Evolutionary conservation across 768 basidiomycete genomes (phyloP).

Genomic region (Leccinum ochraceum): DNA sequence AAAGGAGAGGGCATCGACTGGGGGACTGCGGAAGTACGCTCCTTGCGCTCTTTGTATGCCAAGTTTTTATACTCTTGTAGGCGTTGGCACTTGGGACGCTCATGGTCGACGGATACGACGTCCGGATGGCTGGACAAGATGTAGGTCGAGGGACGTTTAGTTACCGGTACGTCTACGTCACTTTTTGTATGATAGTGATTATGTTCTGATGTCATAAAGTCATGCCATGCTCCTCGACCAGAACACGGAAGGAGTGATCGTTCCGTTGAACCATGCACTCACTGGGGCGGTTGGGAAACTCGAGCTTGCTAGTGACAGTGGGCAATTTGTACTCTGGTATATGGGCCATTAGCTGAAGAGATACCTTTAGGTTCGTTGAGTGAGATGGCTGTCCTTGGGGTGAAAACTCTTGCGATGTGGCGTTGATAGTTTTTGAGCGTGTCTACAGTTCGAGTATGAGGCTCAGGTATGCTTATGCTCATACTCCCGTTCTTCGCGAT

Average conservation of each 20-base stretch:
- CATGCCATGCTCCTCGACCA: constrained; percentile 95
- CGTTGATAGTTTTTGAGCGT: constrained; percentile 3
- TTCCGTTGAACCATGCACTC: constrained; percentile 77
- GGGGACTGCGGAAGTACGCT: constrained; percentile 80
- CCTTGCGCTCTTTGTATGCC: neutral
- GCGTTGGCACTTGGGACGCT: constrained; percentile 88
- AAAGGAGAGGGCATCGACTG: constrained; percentile 83
- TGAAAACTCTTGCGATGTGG: constrained; percentile 37
- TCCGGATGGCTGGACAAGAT: constrained; percentile 92
- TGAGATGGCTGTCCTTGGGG: constrained; percentile 86
- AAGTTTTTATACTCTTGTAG: constrained; percentile 35
- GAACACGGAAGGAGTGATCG: constrained; percentile 71
- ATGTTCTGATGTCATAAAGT: constrained; percentile 27
- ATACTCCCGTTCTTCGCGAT: neutral
- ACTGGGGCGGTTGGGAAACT: constrained; percentile 58
- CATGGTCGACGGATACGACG: constrained; percentile 77
- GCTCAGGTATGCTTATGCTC: constrained; percentile 69
- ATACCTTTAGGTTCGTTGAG: constrained; percentile 69
- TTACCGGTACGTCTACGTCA: constrained; percentile 49
- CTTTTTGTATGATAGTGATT: neutral
- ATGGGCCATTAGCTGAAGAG: neutral
- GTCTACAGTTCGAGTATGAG: constrained; percentile 83
- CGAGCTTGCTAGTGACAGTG: constrained; percentile 89
- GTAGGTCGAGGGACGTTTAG: constrained; percentile 91
- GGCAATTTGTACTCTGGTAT: constrained; percentile 21